Evolutionary conservation across 768 basidiomycete genomes (phyloP).

Genomic region (Strobilomyces echinocephalus): DNA sequence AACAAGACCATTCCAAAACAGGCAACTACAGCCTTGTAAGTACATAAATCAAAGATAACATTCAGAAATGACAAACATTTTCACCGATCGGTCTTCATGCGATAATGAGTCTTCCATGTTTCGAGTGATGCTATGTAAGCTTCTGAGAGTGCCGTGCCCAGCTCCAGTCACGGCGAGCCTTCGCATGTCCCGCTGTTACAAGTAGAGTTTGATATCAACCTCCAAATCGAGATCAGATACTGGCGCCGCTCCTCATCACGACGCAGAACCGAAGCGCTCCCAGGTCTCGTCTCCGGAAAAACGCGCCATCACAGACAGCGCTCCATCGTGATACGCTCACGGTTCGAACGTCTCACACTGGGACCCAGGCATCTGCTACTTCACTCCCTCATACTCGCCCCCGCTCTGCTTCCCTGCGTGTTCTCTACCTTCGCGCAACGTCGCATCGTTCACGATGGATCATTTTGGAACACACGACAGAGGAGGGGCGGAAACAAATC

Average conservation of each 20-base stretch:
- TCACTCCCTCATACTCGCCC: not conserved
- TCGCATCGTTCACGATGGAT: not conserved
- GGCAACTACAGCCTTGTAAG: not conserved
- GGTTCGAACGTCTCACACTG: too few relatives aligned
- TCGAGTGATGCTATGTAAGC: not conserved
- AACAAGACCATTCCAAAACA: not conserved
- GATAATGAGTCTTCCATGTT: not conserved
- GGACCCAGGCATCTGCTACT: not conserved
- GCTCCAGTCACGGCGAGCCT: too few relatives aligned
- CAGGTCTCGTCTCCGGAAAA: not conserved
- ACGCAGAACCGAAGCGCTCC: not conserved
- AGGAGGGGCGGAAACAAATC: not conserved
- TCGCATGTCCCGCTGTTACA: not conserved
- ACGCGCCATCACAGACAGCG: not conserved
- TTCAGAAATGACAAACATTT: conserved; percentile 12
- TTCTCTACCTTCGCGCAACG: not conserved
- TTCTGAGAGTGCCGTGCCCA: not conserved
- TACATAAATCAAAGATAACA: too few relatives aligned
- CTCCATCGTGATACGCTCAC: not conserved
- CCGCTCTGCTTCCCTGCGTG: not conserved
- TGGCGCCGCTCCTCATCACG: not conserved
- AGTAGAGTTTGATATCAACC: not conserved
- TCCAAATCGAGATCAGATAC: not conserved
- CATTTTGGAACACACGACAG: not conserved
- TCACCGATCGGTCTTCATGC: not conserved